phyloP scores from a whole-genome alignment of 202 grass and related monocot genomes.

The Musa balbisiana region DNA sequence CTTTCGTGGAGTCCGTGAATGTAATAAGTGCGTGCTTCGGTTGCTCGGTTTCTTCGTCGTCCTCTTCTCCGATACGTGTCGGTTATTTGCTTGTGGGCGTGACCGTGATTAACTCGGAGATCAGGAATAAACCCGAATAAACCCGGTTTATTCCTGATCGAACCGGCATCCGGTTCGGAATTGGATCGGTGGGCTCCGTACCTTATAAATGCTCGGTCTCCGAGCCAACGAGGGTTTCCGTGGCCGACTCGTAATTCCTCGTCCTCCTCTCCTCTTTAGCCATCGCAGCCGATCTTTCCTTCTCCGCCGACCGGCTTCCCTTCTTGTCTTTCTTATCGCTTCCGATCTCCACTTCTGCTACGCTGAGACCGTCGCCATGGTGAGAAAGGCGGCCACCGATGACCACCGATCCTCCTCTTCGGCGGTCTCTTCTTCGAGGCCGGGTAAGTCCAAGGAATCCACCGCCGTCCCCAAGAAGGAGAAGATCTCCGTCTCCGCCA shows the following conservation, averaged over 20 bases:
- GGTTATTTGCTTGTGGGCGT: too few relatives aligned
- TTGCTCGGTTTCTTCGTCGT: too few relatives aligned
- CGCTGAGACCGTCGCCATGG: slow-evolving; percentile 29
- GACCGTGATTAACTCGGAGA: too few relatives aligned
- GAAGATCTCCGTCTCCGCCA: slow-evolving; percentile 56
- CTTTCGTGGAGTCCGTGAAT: too few relatives aligned
- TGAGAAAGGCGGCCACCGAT: slow-evolving; percentile 32
- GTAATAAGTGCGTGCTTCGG: too few relatives aligned
- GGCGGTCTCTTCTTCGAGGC: slow-evolving; percentile 15
- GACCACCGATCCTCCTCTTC: neutral
- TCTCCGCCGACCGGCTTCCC: neutral
- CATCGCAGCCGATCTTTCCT: neutral
- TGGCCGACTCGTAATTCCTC: neutral
- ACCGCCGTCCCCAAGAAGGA: slow-evolving; percentile 34
- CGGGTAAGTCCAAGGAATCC: slow-evolving; percentile 8
- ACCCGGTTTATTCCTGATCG: too few relatives aligned
- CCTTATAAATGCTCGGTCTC: too few relatives aligned
- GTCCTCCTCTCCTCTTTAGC: neutral
- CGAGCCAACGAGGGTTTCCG: neutral
- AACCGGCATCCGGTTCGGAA: too few relatives aligned
- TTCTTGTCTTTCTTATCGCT: neutral
- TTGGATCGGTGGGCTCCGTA: too few relatives aligned
- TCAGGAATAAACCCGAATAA: too few relatives aligned
- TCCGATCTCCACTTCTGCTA: neutral
- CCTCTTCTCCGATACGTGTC: too few relatives aligned